Conservation (phyloP, 2,329 filamentous ascomycete species). For the Aspergillaceae sp. region DNA sequence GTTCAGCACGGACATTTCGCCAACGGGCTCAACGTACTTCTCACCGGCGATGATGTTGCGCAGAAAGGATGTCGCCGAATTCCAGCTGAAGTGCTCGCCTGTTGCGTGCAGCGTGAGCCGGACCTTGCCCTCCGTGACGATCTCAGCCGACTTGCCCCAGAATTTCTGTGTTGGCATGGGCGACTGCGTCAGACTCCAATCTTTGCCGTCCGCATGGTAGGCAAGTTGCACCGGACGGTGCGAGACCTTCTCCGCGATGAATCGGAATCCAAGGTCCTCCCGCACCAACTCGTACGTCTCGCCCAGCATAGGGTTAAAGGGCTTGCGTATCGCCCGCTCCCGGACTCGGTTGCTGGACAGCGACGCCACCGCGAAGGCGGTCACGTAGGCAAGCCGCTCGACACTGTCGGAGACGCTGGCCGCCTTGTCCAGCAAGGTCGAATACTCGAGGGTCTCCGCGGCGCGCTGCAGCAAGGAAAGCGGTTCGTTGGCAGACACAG, state of each 20-base stretch:
- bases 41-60: conserved; percentile 96
- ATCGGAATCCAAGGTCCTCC: conserved; percentile 76
- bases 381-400: conserved; percentile 73
- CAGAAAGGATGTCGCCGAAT: conserved; percentile 77
- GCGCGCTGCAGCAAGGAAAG: conserved; percentile 78
- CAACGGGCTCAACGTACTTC: conserved; percentile 94
- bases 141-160: conserved; percentile 94
- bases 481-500: conserved; percentile 91
- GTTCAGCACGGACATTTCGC: conserved; percentile 75
- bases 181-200: conserved; percentile 81
- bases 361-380: conserved; percentile 82
- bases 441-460: conserved; percentile 87
- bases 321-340: conserved; percentile 87
- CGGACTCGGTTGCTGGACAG: conserved; percentile 76
- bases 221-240: conserved; percentile 89
- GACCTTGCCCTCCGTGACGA: conserved; percentile 83
- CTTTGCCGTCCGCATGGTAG: conserved; percentile 77
- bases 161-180: conserved; percentile 91
- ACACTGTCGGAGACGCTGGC: conserved; percentile 47
- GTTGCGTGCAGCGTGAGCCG: conserved; percentile 65
- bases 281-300: conserved; percentile 92
- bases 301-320: conserved; percentile 92
- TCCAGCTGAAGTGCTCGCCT: conserved; percentile 84
- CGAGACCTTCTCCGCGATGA: conserved; percentile 90
- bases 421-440: conserved; percentile 69